phyloP scores from a whole-genome alignment of 805 yeast genomes.

The Wickerhamiella galacta region DNA sequence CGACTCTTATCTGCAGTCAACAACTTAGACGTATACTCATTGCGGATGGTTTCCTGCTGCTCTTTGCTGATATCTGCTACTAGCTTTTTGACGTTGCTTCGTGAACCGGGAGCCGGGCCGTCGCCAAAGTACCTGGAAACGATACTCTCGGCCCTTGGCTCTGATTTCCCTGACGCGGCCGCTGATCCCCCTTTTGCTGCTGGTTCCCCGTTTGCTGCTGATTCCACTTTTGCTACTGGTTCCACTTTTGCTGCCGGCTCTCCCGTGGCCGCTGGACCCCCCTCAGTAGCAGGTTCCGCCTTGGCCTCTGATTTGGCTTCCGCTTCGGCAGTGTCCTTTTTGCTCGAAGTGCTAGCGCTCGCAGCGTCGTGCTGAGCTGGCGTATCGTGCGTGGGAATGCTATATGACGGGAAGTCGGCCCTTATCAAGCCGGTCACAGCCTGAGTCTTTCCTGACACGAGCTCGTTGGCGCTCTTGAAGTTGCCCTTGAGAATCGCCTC shows the following conservation, averaged over 20 bases:
- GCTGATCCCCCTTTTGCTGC: background rate
- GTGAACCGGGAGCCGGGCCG: slow-evolving; percentile 1
- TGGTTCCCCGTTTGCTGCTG: background rate
- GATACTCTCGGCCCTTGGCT: too few species aligned
- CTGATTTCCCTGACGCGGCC: background rate
- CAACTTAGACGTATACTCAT: slow-evolving; percentile 10
- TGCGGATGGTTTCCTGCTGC: slow-evolving; percentile 13
- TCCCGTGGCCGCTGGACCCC: background rate
- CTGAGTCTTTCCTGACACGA: background rate
- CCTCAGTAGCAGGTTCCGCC: background rate
- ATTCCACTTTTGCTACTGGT: background rate
- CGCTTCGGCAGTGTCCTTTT: background rate
- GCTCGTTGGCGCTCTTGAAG: background rate
- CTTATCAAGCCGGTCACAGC: slow-evolving; percentile 4
- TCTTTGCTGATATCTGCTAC: slow-evolving; percentile 18
- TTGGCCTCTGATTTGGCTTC: background rate
- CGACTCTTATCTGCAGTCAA: slow-evolving; percentile 17
- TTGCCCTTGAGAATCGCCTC: slow-evolving; percentile 14
- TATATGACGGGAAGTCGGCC: background rate
- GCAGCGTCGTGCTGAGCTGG: too few species aligned
- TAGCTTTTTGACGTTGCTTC: slow-evolving; percentile 18
- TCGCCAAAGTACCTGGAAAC: slow-evolving; percentile 1
- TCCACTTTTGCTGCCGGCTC: background rate
- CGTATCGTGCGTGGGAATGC: background rate
- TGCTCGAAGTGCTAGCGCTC: background rate